Base-by-base conservation (phyloP, 208 protist genomes). In the Trypanosoma avium region DNA sequence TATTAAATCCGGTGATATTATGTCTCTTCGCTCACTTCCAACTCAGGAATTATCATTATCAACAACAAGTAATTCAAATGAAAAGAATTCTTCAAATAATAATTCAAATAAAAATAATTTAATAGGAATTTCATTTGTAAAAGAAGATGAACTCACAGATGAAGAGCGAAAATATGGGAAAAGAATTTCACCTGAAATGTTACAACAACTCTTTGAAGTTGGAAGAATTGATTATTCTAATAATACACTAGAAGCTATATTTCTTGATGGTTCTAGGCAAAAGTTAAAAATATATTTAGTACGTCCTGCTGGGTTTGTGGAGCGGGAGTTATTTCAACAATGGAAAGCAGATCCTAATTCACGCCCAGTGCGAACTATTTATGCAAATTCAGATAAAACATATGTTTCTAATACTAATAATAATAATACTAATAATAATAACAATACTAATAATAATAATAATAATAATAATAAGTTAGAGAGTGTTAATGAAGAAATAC, bases 321-420 rank as follows among this genome's bases (percentile, higher is more conserved):
- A 95, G 65, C 58, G 45, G n/a, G 54, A 58, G 47, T 61, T 91
- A 22, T 92, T 81, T 61, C 52, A 32, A 1, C 33, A 67, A 48
- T 95, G 89, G 86, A 92, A 87, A 70, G 64, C 57, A 4, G 80
- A 95, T 49, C 82, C 86, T 19, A 60, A 66, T n/a, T 81, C 70
- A 22, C 83, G 86, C 0, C 89, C 89, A 0, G 77, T 88, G 40
- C 53, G 61, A 22, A 70, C 54, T 24, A 45, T 71, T 17, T 59
- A 60, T 26, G 49, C 46, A 30, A 12, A 24, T 17, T 12, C 6
- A 26, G 29, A 40, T 3, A 33, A n/a, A 0, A 29, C 17, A 38
- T 19, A n/a, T 60, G 5, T n/a, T 15, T 15, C n/a, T 19, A 70
- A 17, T 35, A 33, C 19, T 17, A 47, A 9, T 1, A 32, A 57